These are phyloP conservation scores for Paralagenidium karlingii DNA, from an alignment of 352 stramenopile genomes.

Conservation along the genomic window DNA sequence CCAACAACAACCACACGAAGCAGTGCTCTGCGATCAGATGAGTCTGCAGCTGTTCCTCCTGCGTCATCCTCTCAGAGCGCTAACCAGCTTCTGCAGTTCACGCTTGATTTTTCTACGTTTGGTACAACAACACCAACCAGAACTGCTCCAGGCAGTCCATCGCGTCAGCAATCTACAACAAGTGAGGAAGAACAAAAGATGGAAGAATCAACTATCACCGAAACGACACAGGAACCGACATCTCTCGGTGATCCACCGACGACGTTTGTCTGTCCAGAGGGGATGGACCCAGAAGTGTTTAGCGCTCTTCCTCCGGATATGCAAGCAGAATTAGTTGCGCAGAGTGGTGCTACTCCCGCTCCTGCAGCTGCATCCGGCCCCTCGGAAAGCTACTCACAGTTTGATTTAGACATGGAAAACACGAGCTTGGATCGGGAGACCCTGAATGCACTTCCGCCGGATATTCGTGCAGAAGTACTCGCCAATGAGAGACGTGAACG, in stretches of 20 bases:
- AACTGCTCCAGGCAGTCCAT: not conserved
- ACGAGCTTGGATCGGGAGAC: conserved; percentile 92
- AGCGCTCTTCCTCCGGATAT: conserved; percentile 91
- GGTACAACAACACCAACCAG: conserved; percentile 7
- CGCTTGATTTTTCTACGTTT: conserved; percentile 59
- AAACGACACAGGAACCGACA: too few relatives aligned
- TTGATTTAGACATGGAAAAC: conserved; percentile 75
- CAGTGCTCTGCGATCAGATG: too few relatives aligned
- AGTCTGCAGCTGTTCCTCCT: too few relatives aligned
- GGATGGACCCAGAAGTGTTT: conserved; percentile 97
- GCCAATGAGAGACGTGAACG: conserved; percentile 92
- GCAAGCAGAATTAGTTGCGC: conserved; percentile 91
- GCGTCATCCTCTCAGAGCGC: conserved; percentile 6
- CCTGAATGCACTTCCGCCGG: conserved; percentile 91
- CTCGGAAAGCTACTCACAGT: conserved; percentile 60
- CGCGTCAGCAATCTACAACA: conserved; percentile 2
- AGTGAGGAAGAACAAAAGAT: conserved; percentile 13
- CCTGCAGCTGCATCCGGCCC: conserved; percentile 8
- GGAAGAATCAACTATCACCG: conserved; percentile 11
- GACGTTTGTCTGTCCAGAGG: conserved; percentile 83
- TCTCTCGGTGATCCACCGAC: too few relatives aligned
- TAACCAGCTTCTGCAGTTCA: conserved; percentile 67
- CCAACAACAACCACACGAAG: too few relatives aligned
- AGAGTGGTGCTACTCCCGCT: conserved; percentile 30
- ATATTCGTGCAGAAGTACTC: conserved; percentile 95